Evolutionary conservation across 2,329 filamentous ascomycete species (phyloP), one percentile per base, ranked within the genome.

Genomic region (Pseudocercospora fijiensis): DNA sequence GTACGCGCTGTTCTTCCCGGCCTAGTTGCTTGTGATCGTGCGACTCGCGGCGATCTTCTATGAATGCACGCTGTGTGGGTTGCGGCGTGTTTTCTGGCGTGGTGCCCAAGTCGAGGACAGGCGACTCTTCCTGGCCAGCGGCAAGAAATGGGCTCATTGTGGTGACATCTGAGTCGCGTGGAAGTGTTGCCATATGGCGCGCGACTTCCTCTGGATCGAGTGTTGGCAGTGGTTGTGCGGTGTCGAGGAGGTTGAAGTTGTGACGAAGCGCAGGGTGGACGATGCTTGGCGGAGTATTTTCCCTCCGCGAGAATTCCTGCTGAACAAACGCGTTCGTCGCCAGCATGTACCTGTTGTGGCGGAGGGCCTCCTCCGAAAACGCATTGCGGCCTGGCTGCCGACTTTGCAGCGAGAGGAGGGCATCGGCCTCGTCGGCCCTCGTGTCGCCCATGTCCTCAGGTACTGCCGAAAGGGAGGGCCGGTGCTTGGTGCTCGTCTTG

Each of bases 21-120:
- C 76, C 57, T 72, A 65, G 65, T 66, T 74, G 57, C 60, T 73
- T 49, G 43, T 71, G 71, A 28, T 64, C 49, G 3, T 61, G 58
- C 28, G 72, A 65, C 69, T 81, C 79, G 1, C 68, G 70, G 28
- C 72, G 73, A 22, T 76, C 73, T 68, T 82, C 80, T 27, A 81
- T 76, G 43, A 72, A 69, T 13, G 71, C 78, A 60, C 80, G 75
- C 10, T 68, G 67, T 1, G 79, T 81, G 13, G 73, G 74, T 43
- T 72, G 30, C 2, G 67, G 67, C 7, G 67, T 66, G 24, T 43
- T 28, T 16, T 67, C 61, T 60, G 49, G 76, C 70, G 41, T 75
- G 63, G 16, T 67, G 64, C 43, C 60, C 8, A 75, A 70, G 41
- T 75, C 67, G 10, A 75, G 64, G 49, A 62, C 59, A 5, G 69